Evolutionary conservation across 2,329 filamentous ascomycete species (phyloP), one percentile per base, ranked within the genome.

Genomic region (Orbilia quercus): DNA sequence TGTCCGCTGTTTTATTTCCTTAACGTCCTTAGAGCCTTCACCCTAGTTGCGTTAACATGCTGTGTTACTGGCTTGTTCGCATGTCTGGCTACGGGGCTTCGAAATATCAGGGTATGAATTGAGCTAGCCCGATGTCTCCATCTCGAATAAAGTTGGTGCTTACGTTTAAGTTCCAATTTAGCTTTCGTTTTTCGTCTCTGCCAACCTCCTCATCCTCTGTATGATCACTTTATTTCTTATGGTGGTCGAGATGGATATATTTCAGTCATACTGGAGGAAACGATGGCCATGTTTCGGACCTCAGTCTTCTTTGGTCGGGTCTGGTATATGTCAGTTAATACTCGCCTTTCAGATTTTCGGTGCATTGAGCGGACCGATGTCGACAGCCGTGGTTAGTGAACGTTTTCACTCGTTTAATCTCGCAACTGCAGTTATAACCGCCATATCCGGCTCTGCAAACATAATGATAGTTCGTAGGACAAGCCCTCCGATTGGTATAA

Each of bases 281-380:
- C 18, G 44, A 31, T 65, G 59, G 67, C 66, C 58, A 42, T 72
- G 66, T 31, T 72, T 72, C 14, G 58, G 66, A 9, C 53, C 67
- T 4, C 58, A 42, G 14, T 42, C 67, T 14, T 72, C 67, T 14
- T 34, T 72, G 11, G 45, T 64, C 16, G 44, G 59, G 18, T 20
- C 50, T 23, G 59, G 66, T 14, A 54, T 65, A 18, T 72, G 67
- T 18, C 58, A 59, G 38, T 36, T 65, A 4, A 34, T 63, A 1
- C 38, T 64, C 16, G 66, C 66, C 1, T 64, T 72, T 34, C 66
- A 59, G 34, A 54, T 72, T 48, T 59, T 72, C 25, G 59, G 67
- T 12, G 67, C 51, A 7, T 25, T 72, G 2, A 59, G 38, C 28
- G 44, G 67, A 3, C 59, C 67, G 25, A 72, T 72, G 67, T 72